Evolutionary conservation across 768 basidiomycete genomes (phyloP).

Genomic region (Podaxis sp.): DNA sequence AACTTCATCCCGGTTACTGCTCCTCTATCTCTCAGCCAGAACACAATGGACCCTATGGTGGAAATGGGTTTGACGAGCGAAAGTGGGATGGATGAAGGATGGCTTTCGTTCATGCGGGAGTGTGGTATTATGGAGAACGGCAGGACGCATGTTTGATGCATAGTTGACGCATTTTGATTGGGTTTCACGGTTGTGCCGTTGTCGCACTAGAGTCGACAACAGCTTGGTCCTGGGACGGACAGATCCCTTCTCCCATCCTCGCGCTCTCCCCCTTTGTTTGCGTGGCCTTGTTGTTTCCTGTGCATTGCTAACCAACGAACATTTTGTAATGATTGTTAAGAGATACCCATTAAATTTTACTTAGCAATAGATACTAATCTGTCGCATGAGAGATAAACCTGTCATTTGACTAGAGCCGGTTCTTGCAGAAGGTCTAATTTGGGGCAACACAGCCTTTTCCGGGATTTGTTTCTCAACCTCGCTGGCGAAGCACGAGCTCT

Average conservation of each 20-base stretch:
- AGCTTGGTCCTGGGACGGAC: neutral
- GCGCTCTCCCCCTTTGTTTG: neutral
- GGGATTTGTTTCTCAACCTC: neutral
- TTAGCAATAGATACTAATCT: neutral
- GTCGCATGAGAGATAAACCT: neutral
- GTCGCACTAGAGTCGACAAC: neutral
- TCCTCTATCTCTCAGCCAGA: conserved; percentile 13
- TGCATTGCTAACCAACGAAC: neutral
- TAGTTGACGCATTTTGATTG: neutral
- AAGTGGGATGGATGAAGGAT: conserved; percentile 42
- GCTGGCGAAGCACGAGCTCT: neutral
- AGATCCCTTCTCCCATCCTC: neutral
- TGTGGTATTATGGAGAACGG: conserved; percentile 41
- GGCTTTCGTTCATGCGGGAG: conserved; percentile 46
- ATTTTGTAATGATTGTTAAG: neutral
- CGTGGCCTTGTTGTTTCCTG: neutral
- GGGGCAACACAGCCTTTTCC: neutral
- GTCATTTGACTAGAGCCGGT: neutral
- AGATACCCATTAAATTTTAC: neutral
- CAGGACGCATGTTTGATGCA: conserved; percentile 4
- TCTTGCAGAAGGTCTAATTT: neutral
- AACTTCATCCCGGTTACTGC: neutral
- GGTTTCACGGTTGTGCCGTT: neutral
- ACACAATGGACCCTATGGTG: conserved; percentile 25
- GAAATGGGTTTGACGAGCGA: conserved; percentile 42